Base-by-base conservation (phyloP, 331 rosid species). In the Cydonia oblonga region DNA sequence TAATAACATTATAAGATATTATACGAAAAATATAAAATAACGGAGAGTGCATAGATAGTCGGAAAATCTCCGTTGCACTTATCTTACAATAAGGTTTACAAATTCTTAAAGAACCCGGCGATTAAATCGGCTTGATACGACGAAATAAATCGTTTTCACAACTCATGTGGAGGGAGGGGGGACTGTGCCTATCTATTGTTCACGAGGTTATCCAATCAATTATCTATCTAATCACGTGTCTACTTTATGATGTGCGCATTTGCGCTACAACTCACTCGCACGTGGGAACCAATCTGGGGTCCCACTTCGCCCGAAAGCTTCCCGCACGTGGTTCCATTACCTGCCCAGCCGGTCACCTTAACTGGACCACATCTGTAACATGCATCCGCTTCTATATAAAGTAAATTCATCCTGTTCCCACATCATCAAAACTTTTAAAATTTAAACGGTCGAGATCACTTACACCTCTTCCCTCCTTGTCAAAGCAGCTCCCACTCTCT, bases 291-390 rank as follows among this genome's bases (percentile, higher is more conserved):
- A 56, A 42, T 68, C 54, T 3, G 13, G 42, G 42, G 42, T 38
- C 42, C 42, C 18, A 68, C 38, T 66, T 23, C 44, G n/a, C 15
- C 51, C 52, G 22, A 70, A 30, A 10, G 53, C 51, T 69, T 20
- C 15, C 3, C 66, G 86, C 96, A 87, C 96, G 93, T 90, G 96
- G 68, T 79, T 6, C 3, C 9, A 69, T 81, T 71, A 86, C 91
- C 72, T 77, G 81, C 57, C 73, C 68, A 81, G 23, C 87, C 83
- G 24, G 89, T 88, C 66, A 52, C 9, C 22, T 3, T 25, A 4
- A 77, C 87, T 58, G 76, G 83, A 13, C 42, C 1, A 38, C 4
- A 38, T 2, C 42, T 38, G 42, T 38, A 38, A 38, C 42, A 38
- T 38, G 42, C 42, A 38, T 4, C 42, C 4, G 42, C 42, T 3